Conservation (phyloP, 2,329 filamentous ascomycete genomes). For the Knufia petricola region DNA sequence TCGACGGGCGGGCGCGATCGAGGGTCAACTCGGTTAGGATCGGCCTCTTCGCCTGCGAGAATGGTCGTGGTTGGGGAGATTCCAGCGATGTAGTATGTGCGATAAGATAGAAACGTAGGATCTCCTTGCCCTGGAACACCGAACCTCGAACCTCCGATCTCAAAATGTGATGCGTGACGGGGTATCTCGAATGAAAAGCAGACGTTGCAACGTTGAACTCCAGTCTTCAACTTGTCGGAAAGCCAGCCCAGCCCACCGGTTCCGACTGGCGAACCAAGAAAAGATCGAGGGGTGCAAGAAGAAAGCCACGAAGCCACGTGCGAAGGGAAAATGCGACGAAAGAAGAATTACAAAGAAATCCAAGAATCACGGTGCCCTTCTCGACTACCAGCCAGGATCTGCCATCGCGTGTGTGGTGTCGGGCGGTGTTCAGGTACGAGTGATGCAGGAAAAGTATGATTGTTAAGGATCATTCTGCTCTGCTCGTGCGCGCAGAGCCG, state of each 20-base stretch:
- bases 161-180: not conserved
- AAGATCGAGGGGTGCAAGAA: not conserved
- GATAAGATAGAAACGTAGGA: not conserved
- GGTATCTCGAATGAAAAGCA: conserved; percentile 6
- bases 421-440: not conserved
- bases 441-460: not conserved
- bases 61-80: no score
- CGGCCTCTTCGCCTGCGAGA: no score
- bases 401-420: not conserved
- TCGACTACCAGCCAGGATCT: conserved; percentile 4
- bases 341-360: conserved; percentile 1
- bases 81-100: not conserved
- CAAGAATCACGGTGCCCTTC: not conserved
- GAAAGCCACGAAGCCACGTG: not conserved
- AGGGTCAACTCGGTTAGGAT: no score
- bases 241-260: not conserved
- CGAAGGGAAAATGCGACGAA: not conserved
- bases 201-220: not conserved
- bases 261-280: no score
- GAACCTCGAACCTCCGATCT: no score
- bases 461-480: no score
- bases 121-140: no score
- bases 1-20: not conserved
- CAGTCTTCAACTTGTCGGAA: not conserved
- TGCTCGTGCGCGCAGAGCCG: no score